Evolutionary conservation across 345 rosid species (phyloP).

Genomic region (Pistacia integerrima): DNA sequence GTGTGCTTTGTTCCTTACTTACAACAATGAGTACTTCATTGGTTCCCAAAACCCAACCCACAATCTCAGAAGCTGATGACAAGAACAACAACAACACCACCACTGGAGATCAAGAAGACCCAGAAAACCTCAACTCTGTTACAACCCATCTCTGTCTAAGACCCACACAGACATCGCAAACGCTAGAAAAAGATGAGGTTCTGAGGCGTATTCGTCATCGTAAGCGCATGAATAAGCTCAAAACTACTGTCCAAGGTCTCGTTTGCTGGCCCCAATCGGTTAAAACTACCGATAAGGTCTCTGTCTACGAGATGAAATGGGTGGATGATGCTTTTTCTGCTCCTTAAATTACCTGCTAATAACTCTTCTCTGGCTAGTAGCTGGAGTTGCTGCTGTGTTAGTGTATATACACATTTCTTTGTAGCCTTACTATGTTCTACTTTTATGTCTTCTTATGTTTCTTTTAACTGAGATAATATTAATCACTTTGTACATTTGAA

Average conservation of each 20-base stretch:
- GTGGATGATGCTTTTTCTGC: slow-evolving; percentile 59
- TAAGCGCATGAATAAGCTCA: slow-evolving; percentile 40
- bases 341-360: slow-evolving; percentile 19
- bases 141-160: slow-evolving; percentile 35
- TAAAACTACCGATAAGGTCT: neutral
- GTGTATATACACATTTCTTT: neutral
- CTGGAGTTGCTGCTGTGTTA: neutral
- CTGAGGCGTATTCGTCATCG: slow-evolving; percentile 51
- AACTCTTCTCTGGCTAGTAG: neutral
- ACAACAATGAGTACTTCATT: slow-evolving; percentile 18
- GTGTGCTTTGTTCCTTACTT: neutral
- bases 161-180: slow-evolving; percentile 28
- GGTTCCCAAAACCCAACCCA: slow-evolving; percentile 10
- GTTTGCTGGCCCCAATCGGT: slow-evolving; percentile 18
- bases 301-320: slow-evolving; percentile 33
- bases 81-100: neutral
- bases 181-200: slow-evolving; percentile 40
- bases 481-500: no score
- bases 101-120: slow-evolving; percentile 23
- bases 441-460: no score
- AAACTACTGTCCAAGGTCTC: slow-evolving; percentile 29
- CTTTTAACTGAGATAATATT: no score
- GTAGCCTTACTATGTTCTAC: neutral
- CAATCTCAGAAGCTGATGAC: slow-evolving; percentile 10
- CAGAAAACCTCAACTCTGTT: slow-evolving; percentile 13